Evolutionary conservation across 1,284 basidiomycete genomes (phyloP).

Genomic region (Trametes sp.): DNA sequence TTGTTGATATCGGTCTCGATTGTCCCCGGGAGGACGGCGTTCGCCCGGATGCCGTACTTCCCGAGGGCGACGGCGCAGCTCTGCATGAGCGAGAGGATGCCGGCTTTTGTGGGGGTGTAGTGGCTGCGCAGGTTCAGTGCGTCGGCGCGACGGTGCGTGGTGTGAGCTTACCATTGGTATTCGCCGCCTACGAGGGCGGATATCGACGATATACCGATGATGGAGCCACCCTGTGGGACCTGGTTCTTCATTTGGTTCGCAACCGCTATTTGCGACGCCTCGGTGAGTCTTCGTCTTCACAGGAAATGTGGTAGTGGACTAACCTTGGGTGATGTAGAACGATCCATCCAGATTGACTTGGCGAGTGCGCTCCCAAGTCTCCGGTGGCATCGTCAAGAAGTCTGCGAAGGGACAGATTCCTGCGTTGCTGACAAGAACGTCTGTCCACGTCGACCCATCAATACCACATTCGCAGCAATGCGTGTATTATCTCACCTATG

Average conservation of each 20-base stretch:
- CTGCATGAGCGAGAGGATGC: conserved; percentile 84
- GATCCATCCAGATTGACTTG: conserved; percentile 83
- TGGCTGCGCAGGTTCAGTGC: conserved; percentile 50
- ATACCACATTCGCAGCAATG: conserved; percentile 34
- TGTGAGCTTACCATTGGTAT: conserved; percentile 62
- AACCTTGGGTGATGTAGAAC: conserved; percentile 79
- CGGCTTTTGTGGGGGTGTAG: conserved; percentile 86
- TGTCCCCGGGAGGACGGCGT: conserved; percentile 73
- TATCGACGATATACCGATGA: conserved; percentile 81
- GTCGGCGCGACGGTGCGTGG: not conserved
- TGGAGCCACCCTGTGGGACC: conserved; percentile 73
- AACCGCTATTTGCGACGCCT: conserved; percentile 53
- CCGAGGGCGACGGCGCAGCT: conserved; percentile 82
- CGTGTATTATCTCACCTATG: conserved; percentile 54
- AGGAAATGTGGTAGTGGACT: conserved; percentile 1
- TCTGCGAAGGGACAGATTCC: conserved; percentile 85
- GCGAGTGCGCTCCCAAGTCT: conserved; percentile 74
- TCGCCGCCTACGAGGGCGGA: conserved; percentile 83
- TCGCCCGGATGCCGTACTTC: conserved; percentile 78
- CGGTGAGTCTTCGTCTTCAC: not conserved
- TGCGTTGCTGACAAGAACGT: conserved; percentile 74
- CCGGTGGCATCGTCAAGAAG: conserved; percentile 78
- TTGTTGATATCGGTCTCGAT: conserved; percentile 84
- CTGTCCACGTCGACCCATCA: conserved; percentile 31
- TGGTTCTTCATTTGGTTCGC: conserved; percentile 83